These are phyloP conservation scores for Gossypium schwendimanii DNA, from an alignment of 441 rosid genomes.

Conservation along the genomic window DNA sequence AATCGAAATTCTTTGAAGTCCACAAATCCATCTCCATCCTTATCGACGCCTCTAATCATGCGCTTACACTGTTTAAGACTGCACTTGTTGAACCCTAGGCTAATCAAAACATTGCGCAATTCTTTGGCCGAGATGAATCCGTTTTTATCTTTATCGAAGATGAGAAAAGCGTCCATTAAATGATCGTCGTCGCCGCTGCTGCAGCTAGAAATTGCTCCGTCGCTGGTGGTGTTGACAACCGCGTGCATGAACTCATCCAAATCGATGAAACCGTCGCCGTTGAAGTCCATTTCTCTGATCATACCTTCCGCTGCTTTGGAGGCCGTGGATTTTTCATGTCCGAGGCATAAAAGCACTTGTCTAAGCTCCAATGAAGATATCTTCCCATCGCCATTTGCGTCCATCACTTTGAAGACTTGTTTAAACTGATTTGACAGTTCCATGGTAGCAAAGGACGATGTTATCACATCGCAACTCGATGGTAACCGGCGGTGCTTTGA, in stretches of 20 bases:
- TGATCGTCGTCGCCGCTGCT: slow-evolving; percentile 10
- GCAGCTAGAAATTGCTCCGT: no score
- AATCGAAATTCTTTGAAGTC: slow-evolving; percentile 39
- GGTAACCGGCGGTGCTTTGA: slow-evolving; percentile 5
- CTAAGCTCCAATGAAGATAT: slow-evolving; percentile 38
- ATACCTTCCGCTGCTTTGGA: slow-evolving; percentile 29
- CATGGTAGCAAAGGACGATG: slow-evolving; percentile 32
- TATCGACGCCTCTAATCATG: slow-evolving; percentile 44
- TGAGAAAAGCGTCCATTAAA: slow-evolving; percentile 38
- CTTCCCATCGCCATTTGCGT: slow-evolving; percentile 45
- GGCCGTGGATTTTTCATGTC: slow-evolving; percentile 30
- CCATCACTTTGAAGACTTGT: slow-evolving; percentile 25
- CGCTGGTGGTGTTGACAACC: neutral
- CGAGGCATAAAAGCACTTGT: slow-evolving; percentile 29
- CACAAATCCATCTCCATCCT: slow-evolving; percentile 47
- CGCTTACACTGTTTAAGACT: slow-evolving; percentile 33
- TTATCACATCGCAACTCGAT: slow-evolving; percentile 20
- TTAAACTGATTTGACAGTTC: slow-evolving; percentile 21
- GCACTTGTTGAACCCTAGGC: slow-evolving; percentile 29
- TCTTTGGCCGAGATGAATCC: slow-evolving; percentile 48
- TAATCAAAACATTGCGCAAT: slow-evolving; percentile 31
- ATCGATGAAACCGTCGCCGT: slow-evolving; percentile 41
- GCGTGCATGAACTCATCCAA: slow-evolving; percentile 33
- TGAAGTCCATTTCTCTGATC: slow-evolving; percentile 32
- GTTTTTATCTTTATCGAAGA: slow-evolving; percentile 34